Base-by-base conservation (phyloP, 805 yeast genomes). In the Ogataea methanolica region DNA sequence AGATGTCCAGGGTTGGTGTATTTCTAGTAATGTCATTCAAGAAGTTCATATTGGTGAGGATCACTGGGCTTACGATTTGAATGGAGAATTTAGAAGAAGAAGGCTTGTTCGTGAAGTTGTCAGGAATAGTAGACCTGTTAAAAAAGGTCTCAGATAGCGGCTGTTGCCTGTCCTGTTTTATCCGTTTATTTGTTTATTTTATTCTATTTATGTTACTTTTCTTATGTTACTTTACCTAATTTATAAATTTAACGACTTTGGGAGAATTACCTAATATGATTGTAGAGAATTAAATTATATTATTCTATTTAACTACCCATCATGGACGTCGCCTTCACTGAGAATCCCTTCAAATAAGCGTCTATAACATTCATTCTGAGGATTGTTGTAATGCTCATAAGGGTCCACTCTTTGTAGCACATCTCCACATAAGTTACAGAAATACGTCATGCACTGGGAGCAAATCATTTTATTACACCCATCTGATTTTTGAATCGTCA, bases 391-490 rank as follows among this genome's bases (percentile, higher is more conserved):
- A 62, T 82, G 87, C 29, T 62, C 67, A 56, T 82, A 82, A 0
- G 82, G 81, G 44, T 74, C 73, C 6, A 57, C 62, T 5, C 62
- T 60, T 19, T 62, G 53, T 47, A 78, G 56, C 15, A 61, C 51
- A 2, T 56, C 59, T 2, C 82, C 82, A 63, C 88, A 82, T 9
- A 79, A 39, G 49, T 75, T 77, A 57, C 88, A 82, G 52, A 82
- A 82, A 39, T 61, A 55, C 0, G 74, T 66, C 5, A 55, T 52
- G 51, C 88, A 82, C 6, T 71, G 63, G 0, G 69, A 52, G 55
- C 88, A 82, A 36, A 68, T 70, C 83, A 82, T 80, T 55, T 78
- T 80, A 56, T 81, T 82, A 59, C 87, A 82, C 5, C 87, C 88
- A 53, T 80, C 85, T 22, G 73, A 65, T 48, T 79, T 72, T 49